phyloP scores from a whole-genome alignment of 768 basidiomycete genomes.

The Tremella mesenterica region DNA sequence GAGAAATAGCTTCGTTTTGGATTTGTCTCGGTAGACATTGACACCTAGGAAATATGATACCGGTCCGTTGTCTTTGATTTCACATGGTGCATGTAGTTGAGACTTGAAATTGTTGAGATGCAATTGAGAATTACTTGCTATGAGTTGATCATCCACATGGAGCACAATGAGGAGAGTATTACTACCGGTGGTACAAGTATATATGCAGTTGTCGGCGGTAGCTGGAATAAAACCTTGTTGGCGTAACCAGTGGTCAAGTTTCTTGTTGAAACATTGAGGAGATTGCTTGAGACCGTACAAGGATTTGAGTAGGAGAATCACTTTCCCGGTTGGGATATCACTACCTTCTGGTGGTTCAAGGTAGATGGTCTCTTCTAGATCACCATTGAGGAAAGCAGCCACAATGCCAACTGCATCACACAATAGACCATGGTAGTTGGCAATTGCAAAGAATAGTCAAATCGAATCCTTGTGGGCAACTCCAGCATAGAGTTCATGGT shows the following conservation, averaged over 20 bases:
- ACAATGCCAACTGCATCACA: conserved; percentile 16
- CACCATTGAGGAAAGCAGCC: conserved; percentile 14
- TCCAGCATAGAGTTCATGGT: conserved; percentile 46
- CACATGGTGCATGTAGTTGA: background rate
- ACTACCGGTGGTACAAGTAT: background rate
- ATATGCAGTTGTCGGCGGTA: conserved; percentile 4
- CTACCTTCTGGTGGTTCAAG: conserved; percentile 12
- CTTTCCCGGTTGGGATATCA: conserved; percentile 2
- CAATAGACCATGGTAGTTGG: conserved; percentile 7
- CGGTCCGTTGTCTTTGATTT: conserved; percentile 7
- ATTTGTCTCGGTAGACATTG: background rate
- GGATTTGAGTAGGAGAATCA: conserved; percentile 2
- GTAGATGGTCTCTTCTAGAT: conserved; percentile 29
- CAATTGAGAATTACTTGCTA: background rate
- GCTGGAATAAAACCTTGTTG: conserved; percentile 9
- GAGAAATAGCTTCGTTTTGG: background rate
- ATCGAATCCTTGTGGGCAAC: conserved; percentile 16
- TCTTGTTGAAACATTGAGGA: background rate
- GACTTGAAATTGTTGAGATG: conserved; percentile 4
- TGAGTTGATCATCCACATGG: conserved; percentile 11
- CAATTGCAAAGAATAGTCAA: conserved; percentile 13
- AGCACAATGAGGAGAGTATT: background rate
- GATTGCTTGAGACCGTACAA: conserved; percentile 23
- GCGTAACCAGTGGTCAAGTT: background rate
- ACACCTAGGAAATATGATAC: conserved; percentile 6